Base-by-base conservation (phyloP, 257 asterid genomes). In the Primulina huaijiensis region DNA sequence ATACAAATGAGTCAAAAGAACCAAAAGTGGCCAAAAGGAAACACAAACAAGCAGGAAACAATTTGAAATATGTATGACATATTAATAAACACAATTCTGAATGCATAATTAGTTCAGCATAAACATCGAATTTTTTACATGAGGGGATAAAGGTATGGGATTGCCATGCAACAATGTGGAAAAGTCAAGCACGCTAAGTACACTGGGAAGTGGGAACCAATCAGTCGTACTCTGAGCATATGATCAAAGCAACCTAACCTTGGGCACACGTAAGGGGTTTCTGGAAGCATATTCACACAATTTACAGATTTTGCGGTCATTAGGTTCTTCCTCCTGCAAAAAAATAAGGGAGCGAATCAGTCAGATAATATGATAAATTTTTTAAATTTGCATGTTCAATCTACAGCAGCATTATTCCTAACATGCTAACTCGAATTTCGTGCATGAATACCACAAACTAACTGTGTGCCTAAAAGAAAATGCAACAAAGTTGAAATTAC, bases 201-300 rank as follows among this genome's bases (percentile, higher is more conserved):
- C 16, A 61, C 55, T 3, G 7, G n/a, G 60, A 70, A 65, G 19
- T 12, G 7, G 21, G 55, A 70, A 60, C 64, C 61, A 34, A 58
- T 46, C 23, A 59, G 31, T 61, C 38, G 25, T 37, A 53, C 23
- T 61, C 67, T 61, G 61, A 70, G 64, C 27, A 37, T 55, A 6
- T 68, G 67, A 77, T 50, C 63, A 27, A 52, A 76, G 71, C 60
- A 62, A 17, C 65, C 85, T 73, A 71, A 89, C 96, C 96, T 89
- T 81, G 46, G 96, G 96, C 57, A 89, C 87, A 27, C 96, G 87
- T 31, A 89, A 82, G 70, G 96, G 96, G 79, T 89, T 89, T 77
- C 78, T 89, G 33, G 95, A 81, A 69, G 81, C 88, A 82, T 89
- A 89, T 75, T 89, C 95, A 74, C 96, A 89, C 82, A 89, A 75